Percentiles rank a stretch among this genome's conserved stretches.
Evolutionary conservation across 129 eudicot genomes (phyloP).

Genomic region (Flaveria bidentis): DNA sequence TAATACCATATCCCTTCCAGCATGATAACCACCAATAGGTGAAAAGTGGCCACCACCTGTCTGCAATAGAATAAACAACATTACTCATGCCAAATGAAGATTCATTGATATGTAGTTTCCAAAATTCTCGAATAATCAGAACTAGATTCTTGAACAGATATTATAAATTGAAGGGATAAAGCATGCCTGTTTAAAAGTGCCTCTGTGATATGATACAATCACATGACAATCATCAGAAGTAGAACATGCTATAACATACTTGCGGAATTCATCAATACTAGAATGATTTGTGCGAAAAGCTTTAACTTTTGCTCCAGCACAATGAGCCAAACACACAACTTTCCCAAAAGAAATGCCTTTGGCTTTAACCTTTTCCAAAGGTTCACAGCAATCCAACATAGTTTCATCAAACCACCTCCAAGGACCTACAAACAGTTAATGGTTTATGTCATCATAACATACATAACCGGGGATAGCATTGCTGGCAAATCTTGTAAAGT

Average conservation of each 20-base stretch:
- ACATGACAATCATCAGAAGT: slow-evolving; percentile 80
- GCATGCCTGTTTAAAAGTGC: slow-evolving; percentile 75
- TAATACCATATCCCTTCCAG: slow-evolving; percentile 76
- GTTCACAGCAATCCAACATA: slow-evolving; percentile 95
- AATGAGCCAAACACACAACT: slow-evolving; percentile 87
- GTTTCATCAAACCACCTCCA: slow-evolving; percentile 99
- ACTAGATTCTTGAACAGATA: not conserved
- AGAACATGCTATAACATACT: slow-evolving; percentile 77
- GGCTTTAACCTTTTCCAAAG: slow-evolving; percentile 81
- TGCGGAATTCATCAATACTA: slow-evolving; percentile 74
- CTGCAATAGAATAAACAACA: slow-evolving; percentile 41
- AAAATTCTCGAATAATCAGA: not conserved
- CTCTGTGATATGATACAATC: slow-evolving; percentile 85
- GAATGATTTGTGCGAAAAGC: slow-evolving; percentile 82
- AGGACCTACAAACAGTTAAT: slow-evolving; percentile 49
- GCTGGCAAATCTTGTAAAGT: not conserved
- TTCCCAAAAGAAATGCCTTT: slow-evolving; percentile 94
- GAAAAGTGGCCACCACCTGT: slow-evolving; percentile 97
- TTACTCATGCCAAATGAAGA: slow-evolving; percentile 9
- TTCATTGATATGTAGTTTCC: slow-evolving; percentile 18
- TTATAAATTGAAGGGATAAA: not conserved
- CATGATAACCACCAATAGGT: slow-evolving; percentile 98
- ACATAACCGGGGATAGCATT: too few species aligned
- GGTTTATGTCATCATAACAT: not conserved
- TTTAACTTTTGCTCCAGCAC: slow-evolving; percentile 91